phyloP scores from a whole-genome alignment of 805 yeast genomes.

The Cyberlindnera sargentensis region DNA sequence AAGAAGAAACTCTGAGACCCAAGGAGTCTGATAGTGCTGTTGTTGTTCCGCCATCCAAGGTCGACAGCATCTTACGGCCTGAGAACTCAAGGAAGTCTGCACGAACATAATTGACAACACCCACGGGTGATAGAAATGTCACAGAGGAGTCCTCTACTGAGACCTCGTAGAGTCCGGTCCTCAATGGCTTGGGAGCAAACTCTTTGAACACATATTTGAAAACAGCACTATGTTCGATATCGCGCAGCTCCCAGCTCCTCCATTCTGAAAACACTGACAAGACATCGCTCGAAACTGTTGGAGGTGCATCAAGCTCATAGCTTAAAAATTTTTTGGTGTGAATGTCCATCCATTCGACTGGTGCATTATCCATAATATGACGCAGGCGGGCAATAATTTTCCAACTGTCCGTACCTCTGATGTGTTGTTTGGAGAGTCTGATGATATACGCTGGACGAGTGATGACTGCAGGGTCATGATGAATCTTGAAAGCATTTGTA shows the following conservation, averaged over 20 bases:
- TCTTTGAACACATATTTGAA: slow-evolving; percentile 41
- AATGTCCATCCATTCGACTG: slow-evolving; percentile 40
- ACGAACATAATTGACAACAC: slow-evolving; percentile 16
- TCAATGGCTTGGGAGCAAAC: background rate
- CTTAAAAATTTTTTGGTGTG: slow-evolving; percentile 27
- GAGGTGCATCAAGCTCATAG: slow-evolving; percentile 38
- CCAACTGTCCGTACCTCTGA: slow-evolving; percentile 83
- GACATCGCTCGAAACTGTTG: slow-evolving; percentile 47
- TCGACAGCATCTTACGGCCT: background rate
- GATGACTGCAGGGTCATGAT: slow-evolving; percentile 82
- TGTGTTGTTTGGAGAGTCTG: slow-evolving; percentile 64
- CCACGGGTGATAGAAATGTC: slow-evolving; percentile 4
- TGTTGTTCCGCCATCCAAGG: background rate
- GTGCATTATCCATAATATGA: slow-evolving; percentile 58
- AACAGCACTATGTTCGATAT: slow-evolving; percentile 49
- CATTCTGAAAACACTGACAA: slow-evolving; percentile 59
- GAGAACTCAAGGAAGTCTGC: slow-evolving; percentile 25
- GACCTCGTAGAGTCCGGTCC: slow-evolving; percentile 15
- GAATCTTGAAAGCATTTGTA: slow-evolving; percentile 44
- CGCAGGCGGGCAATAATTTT: slow-evolving; percentile 72
- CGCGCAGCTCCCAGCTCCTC: slow-evolving; percentile 88
- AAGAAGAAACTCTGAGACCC: slow-evolving; percentile 1
- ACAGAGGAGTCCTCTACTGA: slow-evolving; percentile 26
- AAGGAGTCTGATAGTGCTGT: background rate
- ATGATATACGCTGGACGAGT: slow-evolving; percentile 84